Base-by-base conservation (phyloP, 768 basidiomycete species). In the Phylloporus sp. region DNA sequence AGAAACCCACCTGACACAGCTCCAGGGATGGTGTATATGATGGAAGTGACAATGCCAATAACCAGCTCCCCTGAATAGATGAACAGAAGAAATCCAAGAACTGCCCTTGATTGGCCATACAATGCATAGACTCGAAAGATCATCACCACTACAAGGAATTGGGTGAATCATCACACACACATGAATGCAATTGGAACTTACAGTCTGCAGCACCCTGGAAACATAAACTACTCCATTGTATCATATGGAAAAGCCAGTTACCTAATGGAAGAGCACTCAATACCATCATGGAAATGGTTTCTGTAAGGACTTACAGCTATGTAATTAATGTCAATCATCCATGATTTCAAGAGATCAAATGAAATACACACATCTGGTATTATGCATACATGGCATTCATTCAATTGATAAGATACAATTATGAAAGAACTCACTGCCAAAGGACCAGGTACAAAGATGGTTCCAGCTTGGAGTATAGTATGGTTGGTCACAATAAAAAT, bases 141-240 rank as follows among this genome's bases (percentile, higher is more conserved):
- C 52, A 53, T 53, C 9, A 53, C 10, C 15, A 52, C 52, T 53
- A 17, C 2, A 31, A 36, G n/a, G n/a, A n/a, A n/a, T n/a, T n/a
- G n/a, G n/a, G n/a, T n/a, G n/a, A n/a, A n/a, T n/a, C n/a, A n/a
- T n/a, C n/a, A n/a, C n/a, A n/a, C n/a, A n/a, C n/a, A n/a, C n/a
- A n/a, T n/a, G n/a, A n/a, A n/a, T n/a, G n/a, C n/a, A n/a, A n/a
- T n/a, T n/a, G n/a, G n/a, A 6, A 2, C 52, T 52, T 21, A 53
- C 52, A 20, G 9, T 53, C 50, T 18, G 32, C 3, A 20, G 37
- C 3, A 39, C 2, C 10, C 4, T 3, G 29, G n/a, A 52, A 53
- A 8, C 43, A n/a, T n/a, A n/a, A n/a, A n/a, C n/a, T n/a, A n/a
- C n/a, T n/a, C n/a, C n/a, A n/a, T n/a, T n/a, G n/a, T n/a, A n/a